These are phyloP conservation scores for Hypsizygus ulmarius DNA, from an alignment of 1,284 basidiomycete genomes.

Conservation along the genomic window DNA sequence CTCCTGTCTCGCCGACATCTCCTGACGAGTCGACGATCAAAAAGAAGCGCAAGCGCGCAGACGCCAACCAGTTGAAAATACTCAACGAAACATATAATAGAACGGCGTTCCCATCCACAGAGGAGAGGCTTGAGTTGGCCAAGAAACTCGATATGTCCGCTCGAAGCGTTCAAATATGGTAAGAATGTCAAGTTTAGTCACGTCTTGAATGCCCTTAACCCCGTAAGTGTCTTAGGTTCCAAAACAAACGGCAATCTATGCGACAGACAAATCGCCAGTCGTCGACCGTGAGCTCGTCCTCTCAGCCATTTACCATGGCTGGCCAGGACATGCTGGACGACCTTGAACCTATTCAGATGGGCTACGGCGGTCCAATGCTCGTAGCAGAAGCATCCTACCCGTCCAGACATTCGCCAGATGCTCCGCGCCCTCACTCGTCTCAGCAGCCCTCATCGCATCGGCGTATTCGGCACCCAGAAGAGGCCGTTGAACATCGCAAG, in stretches of 20 bases:
- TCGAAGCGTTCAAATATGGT: slow-evolving; percentile 84
- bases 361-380: slow-evolving; percentile 35
- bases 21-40: slow-evolving; percentile 67
- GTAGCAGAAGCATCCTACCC: slow-evolving; percentile 38
- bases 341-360: slow-evolving; percentile 32
- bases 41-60: slow-evolving; percentile 83
- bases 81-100: slow-evolving; percentile 76
- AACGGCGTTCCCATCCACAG: slow-evolving; percentile 81
- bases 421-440: slow-evolving; percentile 33
- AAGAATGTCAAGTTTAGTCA: slow-evolving; percentile 24
- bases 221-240: slow-evolving; percentile 63
- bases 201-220: slow-evolving; percentile 9
- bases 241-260: slow-evolving; percentile 81
- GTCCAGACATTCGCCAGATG: slow-evolving; percentile 39
- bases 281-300: slow-evolving; percentile 42
- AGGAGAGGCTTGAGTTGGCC: slow-evolving; percentile 74
- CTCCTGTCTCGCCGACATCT: slow-evolving; percentile 35
- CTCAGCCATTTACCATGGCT: slow-evolving; percentile 51
- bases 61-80: slow-evolving; percentile 72
- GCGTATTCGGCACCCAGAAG: slow-evolving; percentile 36
- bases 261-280: slow-evolving; percentile 70
- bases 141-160: slow-evolving; percentile 78
- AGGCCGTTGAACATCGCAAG: slow-evolving; percentile 42
- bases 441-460: slow-evolving; percentile 33
- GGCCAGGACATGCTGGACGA: slow-evolving; percentile 42